These are phyloP conservation scores for Pseudogymnoascus sp. DNA, from an alignment of 2,329 filamentous ascomycete species.

Conservation along the genomic window DNA sequence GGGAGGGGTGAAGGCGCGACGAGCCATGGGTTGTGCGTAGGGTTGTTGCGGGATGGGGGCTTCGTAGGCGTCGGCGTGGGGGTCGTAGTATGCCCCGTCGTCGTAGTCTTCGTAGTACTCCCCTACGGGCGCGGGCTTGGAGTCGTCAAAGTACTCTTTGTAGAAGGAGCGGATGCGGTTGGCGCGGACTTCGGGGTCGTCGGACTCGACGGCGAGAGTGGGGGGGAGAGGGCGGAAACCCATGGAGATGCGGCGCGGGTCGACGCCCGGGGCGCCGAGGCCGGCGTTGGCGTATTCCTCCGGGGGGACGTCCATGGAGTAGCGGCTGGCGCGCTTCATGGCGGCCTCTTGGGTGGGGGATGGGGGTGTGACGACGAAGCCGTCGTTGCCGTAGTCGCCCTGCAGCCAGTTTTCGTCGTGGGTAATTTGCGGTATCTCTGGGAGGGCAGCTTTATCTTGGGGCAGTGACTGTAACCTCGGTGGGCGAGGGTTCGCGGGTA, in stretches of 20 bases:
- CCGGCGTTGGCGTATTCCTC: slow-evolving; percentile 34
- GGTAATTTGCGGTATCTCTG: slow-evolving; percentile 18
- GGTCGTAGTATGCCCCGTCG: slow-evolving; percentile 56
- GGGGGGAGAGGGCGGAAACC: slow-evolving; percentile 81
- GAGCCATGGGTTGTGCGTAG: slow-evolving; percentile 76
- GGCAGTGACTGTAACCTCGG: slow-evolving; percentile 34
- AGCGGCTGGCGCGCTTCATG: slow-evolving; percentile 26
- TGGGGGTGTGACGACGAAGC: slow-evolving; percentile 40
- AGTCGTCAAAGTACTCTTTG: slow-evolving; percentile 97
- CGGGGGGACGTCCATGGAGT: slow-evolving; percentile 32
- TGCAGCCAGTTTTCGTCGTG: slow-evolving; percentile 32
- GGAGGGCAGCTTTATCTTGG: slow-evolving; percentile 29
- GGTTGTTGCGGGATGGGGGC: slow-evolving; percentile 66
- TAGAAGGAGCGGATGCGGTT: slow-evolving; percentile 98
- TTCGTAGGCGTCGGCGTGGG: slow-evolving; percentile 57
- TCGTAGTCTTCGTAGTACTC: slow-evolving; percentile 73
- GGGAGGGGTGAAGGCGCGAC: slow-evolving; percentile 93
- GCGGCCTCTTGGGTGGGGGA: slow-evolving; percentile 31
- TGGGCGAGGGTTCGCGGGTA: slow-evolving; percentile 31
- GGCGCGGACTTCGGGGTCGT: slow-evolving; percentile 89
- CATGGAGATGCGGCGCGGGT: slow-evolving; percentile 57
- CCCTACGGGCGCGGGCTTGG: slow-evolving; percentile 41
- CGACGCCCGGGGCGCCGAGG: slow-evolving; percentile 50
- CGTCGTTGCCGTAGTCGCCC: slow-evolving; percentile 45
- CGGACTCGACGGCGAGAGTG: slow-evolving; percentile 61